These are phyloP conservation scores for Peniophora sp. DNA, from an alignment of 1,284 basidiomycete species.

Conservation along the genomic window DNA sequence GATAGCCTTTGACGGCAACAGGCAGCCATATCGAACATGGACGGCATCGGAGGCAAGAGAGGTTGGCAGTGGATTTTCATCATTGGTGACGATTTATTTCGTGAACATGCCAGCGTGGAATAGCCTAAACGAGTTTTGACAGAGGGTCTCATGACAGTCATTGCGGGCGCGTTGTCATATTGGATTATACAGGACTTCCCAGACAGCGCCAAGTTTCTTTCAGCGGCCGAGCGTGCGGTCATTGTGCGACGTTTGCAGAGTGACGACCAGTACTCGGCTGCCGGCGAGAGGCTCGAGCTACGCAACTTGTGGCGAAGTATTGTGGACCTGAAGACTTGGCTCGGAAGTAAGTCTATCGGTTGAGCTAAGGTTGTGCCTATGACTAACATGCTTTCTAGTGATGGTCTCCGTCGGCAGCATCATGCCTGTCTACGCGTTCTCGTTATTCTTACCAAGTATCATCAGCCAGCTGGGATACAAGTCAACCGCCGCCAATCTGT, in stretches of 20 bases:
- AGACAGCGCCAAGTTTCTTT: constrained; percentile 50
- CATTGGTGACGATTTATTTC: constrained; percentile 25
- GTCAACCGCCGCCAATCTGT: constrained; percentile 43
- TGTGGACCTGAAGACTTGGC: constrained; percentile 45
- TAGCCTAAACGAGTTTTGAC: no score
- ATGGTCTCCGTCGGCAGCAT: constrained; percentile 33
- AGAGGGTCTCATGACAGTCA: constrained; percentile 61
- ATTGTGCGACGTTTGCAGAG: constrained; percentile 38
- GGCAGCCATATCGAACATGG: constrained; percentile 60
- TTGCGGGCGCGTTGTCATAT: constrained; percentile 41
- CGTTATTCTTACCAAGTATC: constrained; percentile 47
- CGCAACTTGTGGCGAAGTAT: constrained; percentile 41
- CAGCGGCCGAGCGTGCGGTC: constrained; percentile 39
- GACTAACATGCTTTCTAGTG: background rate
- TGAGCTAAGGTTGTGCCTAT: background rate
- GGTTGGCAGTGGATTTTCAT: constrained; percentile 71
- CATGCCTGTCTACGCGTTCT: constrained; percentile 48
- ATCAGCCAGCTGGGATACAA: constrained; percentile 32
- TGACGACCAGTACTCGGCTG: constrained; percentile 39
- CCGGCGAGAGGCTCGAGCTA: constrained; percentile 41
- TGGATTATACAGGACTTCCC: constrained; percentile 56
- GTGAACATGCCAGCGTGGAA: no score
- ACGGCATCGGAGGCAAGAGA: constrained; percentile 54
- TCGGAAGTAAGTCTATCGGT: constrained; percentile 27
- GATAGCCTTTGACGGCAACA: no score